Evolutionary conservation across 306 rosid species (phyloP).

Genomic region (Mimosa pudica): DNA sequence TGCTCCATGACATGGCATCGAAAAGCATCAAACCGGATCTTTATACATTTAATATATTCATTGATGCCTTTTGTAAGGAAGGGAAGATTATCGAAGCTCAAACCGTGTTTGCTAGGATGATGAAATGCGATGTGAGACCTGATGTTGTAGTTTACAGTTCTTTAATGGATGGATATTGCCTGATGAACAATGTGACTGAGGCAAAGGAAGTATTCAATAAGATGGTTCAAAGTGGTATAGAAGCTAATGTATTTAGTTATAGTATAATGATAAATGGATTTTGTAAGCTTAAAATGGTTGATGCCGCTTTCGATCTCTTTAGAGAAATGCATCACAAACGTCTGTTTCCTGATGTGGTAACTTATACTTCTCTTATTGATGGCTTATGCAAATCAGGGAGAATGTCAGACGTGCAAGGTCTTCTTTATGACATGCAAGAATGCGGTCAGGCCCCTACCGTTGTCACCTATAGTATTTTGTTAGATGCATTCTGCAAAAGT

Average conservation of each 20-base stretch:
- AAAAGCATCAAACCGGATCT: too few relatives aligned
- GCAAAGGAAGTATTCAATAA: not conserved
- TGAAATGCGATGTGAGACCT: not conserved
- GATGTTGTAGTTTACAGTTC: not conserved
- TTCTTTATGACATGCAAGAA: not conserved
- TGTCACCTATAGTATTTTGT: not conserved
- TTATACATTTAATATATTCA: too few relatives aligned
- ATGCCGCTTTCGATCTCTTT: not conserved
- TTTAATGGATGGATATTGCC: not conserved
- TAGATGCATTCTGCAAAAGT: not conserved
- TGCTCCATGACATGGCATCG: too few relatives aligned
- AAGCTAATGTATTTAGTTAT: not conserved
- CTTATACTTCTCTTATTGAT: not conserved
- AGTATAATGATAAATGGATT: not conserved
- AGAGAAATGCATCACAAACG: not conserved
- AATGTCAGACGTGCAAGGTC: not conserved
- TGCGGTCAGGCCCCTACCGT: not conserved
- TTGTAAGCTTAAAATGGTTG: not conserved
- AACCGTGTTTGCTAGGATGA: not conserved
- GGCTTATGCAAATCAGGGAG: not conserved
- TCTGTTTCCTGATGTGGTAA: not conserved
- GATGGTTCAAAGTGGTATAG: not conserved
- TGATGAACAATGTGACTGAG: not conserved
- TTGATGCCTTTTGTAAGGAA: not conserved
- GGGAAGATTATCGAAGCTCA: not conserved